These are phyloP conservation scores for Helichrysum umbraculigerum DNA, from an alignment of 129 eudicot species.

Conservation along the genomic window DNA sequence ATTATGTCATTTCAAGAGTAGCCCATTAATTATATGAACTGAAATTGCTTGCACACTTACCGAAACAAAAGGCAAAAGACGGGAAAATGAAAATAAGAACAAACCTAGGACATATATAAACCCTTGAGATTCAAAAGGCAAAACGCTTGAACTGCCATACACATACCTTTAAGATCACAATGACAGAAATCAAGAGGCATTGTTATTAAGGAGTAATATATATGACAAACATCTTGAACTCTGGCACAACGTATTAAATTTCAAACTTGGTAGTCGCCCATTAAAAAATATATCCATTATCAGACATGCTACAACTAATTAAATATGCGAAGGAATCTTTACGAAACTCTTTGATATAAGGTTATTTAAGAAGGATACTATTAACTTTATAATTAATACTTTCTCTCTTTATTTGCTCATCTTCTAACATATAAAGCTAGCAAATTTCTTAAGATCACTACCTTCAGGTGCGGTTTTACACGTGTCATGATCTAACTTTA, in stretches of 20 bases:
- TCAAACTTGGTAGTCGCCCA: background rate
- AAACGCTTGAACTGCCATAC: slow-evolving; percentile 87
- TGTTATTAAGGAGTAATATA: background rate
- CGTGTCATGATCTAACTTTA: background rate
- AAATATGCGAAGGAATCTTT: background rate
- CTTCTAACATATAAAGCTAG: background rate
- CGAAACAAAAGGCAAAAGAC: background rate
- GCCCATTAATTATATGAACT: background rate
- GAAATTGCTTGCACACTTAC: background rate
- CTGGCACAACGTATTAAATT: background rate
- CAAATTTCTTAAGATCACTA: background rate
- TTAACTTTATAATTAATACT: background rate
- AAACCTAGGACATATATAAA: slow-evolving; percentile 64
- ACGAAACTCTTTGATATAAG: too few relatives aligned
- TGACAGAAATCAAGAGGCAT: too few relatives aligned
- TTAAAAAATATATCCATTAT: background rate
- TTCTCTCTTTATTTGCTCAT: background rate
- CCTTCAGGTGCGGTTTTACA: background rate
- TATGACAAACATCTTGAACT: background rate
- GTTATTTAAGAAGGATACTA: too few relatives aligned
- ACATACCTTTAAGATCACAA: slow-evolving; percentile 57
- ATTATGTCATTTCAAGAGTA: background rate
- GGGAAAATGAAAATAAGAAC: slow-evolving; percentile 18
- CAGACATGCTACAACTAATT: background rate
- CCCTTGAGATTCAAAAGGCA: slow-evolving; percentile 63